Evolutionary conservation across 2,329 filamentous ascomycete genomes (phyloP).

Genomic region (Exophiala spinifera): DNA sequence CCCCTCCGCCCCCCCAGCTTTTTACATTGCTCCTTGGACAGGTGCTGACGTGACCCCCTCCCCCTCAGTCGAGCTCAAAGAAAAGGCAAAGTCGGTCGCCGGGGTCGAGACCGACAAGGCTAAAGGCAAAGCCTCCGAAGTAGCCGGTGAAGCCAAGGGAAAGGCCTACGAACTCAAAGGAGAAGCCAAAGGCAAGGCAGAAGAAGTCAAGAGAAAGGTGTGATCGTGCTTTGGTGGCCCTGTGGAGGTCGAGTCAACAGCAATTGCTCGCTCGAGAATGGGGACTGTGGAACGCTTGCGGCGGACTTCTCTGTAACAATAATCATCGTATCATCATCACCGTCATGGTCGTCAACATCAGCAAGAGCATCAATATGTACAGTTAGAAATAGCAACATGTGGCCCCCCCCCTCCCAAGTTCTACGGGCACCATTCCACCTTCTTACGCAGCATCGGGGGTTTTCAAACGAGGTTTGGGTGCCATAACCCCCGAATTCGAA

Average conservation of each 20-base stretch:
- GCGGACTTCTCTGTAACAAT: slow-evolving; percentile 20
- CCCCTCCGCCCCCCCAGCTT: not conserved
- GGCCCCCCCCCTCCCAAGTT: no score
- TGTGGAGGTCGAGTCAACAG: no score
- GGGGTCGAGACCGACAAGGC: slow-evolving; percentile 46
- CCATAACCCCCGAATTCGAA: slow-evolving; percentile 6
- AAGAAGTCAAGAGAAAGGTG: slow-evolving; percentile 34
- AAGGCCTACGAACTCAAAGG: slow-evolving; percentile 30
- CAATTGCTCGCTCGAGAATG: not conserved
- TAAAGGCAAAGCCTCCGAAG: slow-evolving; percentile 43
- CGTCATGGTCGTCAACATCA: no score
- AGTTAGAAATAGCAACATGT: not conserved
- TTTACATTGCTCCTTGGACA: no score
- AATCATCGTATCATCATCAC: slow-evolving; percentile 8
- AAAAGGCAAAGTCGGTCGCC: slow-evolving; percentile 43
- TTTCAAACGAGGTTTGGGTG: slow-evolving; percentile 10
- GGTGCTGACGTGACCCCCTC: no score
- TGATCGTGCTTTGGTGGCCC: no score
- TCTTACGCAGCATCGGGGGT: not conserved
- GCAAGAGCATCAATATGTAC: slow-evolving; percentile 8
- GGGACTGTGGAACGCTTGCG: no score
- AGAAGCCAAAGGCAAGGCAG: slow-evolving; percentile 35
- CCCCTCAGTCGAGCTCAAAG: slow-evolving; percentile 54
- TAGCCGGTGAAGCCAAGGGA: slow-evolving; percentile 38
- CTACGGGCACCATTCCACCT: not conserved